Evolutionary conservation across 164 flowering plant species (phyloP), one percentile per base, ranked within the genome.

Genomic region (Nelumbo lutea): DNA sequence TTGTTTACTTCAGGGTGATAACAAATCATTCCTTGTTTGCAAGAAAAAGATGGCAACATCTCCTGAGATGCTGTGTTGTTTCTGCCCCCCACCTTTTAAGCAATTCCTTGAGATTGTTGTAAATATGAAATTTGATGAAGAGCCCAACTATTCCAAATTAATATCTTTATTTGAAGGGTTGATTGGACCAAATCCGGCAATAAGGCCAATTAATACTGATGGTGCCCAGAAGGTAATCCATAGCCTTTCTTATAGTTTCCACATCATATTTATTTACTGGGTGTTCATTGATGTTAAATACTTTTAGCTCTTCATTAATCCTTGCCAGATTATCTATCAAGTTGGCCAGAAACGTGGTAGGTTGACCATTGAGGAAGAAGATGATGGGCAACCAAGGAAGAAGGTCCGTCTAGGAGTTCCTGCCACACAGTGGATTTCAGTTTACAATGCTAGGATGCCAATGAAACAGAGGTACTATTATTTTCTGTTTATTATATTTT

Each of bases 111-210:
- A 92, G 79, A 69, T 78, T 69, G 94, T 92, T 61, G 90, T 88
- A 71, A 88, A 88, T 72, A 83, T 92, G 97, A 88, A 90, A 72
- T 92, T 92, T 79, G 97, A 92, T 65, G 97, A 91, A 78, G 97
- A 87, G 72, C 97, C 97, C 52, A 86, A 88, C 74, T 91, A 91
- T 74, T 79, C 89, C 53, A 88, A 90, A 76, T 70, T 90, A 61
- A 82, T 90, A 66, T 90, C 93, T 58, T 68, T 91, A 68, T 91
- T 91, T 77, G 92, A 88, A 52, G 83, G 88, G 43, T 65, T 88
- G 64, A 73, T 91, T 55, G 93, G 93, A 62, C 78, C 93, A 66
- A 86, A 88, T 80, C 96, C 97, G 9, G 87, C 96, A 57, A 61
- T 86, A 52, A 78, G 96, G 77, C 97, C 97, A 41, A 81, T 91